Evolutionary conservation across 164 flowering plant genomes (phyloP).

Genomic region (Aristolochia contorta): DNA sequence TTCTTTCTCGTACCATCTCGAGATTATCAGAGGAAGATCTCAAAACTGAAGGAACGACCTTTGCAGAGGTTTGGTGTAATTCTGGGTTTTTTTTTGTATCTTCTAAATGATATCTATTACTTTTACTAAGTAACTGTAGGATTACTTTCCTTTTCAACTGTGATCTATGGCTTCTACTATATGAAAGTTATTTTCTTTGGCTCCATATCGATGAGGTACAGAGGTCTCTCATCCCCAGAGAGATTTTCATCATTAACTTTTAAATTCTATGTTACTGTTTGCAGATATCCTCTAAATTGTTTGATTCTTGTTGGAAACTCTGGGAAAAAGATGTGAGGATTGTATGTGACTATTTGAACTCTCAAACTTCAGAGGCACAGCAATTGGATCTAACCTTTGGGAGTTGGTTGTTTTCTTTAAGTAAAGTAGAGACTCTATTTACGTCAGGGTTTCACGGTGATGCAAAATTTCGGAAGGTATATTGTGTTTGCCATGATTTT

Average conservation of each 20-base stretch:
- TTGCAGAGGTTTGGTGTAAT: slow-evolving; percentile 90
- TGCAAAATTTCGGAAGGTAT: slow-evolving; percentile 67
- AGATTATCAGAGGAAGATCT: slow-evolving; percentile 92
- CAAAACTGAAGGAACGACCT: slow-evolving; percentile 63
- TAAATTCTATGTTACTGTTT: slow-evolving; percentile 2
- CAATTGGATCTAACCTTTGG: slow-evolving; percentile 64
- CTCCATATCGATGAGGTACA: background rate
- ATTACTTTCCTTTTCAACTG: background rate
- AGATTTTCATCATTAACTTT: background rate
- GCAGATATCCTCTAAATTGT: slow-evolving; percentile 88
- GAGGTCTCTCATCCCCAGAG: background rate
- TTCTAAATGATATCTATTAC: no score
- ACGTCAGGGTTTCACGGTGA: slow-evolving; percentile 82
- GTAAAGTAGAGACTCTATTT: slow-evolving; percentile 61
- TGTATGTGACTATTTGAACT: slow-evolving; percentile 52
- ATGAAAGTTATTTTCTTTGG: no score
- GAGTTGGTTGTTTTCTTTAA: slow-evolving; percentile 83
- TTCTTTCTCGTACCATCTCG: slow-evolving; percentile 78
- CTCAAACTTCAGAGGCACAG: slow-evolving; percentile 37
- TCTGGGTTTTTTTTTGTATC: no score
- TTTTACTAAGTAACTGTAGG: slow-evolving; percentile 3
- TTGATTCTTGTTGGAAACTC: slow-evolving; percentile 78
- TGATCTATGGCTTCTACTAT: no score
- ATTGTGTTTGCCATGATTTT: no score
- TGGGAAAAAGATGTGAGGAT: slow-evolving; percentile 84